Conservation (phyloP, 108 stramenopile genomes). For the Discostella pseudostelligera region DNA sequence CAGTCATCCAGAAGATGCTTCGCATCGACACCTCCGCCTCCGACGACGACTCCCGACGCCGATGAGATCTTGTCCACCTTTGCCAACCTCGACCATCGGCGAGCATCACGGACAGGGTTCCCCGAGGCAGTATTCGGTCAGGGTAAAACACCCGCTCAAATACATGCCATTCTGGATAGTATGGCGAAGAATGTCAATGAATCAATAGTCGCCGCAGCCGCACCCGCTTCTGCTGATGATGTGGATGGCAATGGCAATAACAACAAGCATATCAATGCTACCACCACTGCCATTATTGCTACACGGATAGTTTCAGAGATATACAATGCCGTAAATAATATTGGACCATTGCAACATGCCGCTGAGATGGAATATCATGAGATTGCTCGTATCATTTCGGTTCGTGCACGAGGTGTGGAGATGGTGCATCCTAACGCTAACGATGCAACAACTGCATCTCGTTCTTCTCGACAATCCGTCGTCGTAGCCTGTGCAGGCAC, state of each 20-base stretch:
- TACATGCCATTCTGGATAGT: conserved; percentile 77
- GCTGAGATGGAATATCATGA: conserved; percentile 59
- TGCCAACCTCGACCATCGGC: conserved; percentile 81
- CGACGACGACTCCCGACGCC: neutral
- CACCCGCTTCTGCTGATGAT: too few species aligned
- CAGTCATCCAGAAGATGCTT: too few species aligned
- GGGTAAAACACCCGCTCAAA: conserved; percentile 77
- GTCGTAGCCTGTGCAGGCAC: conserved; percentile 90
- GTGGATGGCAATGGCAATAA: too few species aligned
- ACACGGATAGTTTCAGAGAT: conserved; percentile 49
- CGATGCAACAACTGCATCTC: neutral
- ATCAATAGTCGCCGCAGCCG: conserved; percentile 12
- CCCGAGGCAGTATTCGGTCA: conserved; percentile 85
- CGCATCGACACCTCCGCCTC: too few species aligned
- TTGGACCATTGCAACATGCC: conserved; percentile 60
- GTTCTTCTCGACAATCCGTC: conserved; percentile 27
- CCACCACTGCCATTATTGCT: conserved; percentile 63
- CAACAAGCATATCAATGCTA: conserved; percentile 1
- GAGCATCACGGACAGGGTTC: conserved; percentile 72
- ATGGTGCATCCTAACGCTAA: conserved; percentile 1
- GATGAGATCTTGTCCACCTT: conserved; percentile 61
- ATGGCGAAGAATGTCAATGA: conserved; percentile 79
- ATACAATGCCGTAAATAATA: conserved; percentile 23
- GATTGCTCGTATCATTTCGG: conserved; percentile 64
- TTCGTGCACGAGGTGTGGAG: conserved; percentile 47